Evolutionary conservation across 768 basidiomycete species (phyloP), one percentile per base, ranked within the genome.

Genomic region (Pisolithus microcarpus): DNA sequence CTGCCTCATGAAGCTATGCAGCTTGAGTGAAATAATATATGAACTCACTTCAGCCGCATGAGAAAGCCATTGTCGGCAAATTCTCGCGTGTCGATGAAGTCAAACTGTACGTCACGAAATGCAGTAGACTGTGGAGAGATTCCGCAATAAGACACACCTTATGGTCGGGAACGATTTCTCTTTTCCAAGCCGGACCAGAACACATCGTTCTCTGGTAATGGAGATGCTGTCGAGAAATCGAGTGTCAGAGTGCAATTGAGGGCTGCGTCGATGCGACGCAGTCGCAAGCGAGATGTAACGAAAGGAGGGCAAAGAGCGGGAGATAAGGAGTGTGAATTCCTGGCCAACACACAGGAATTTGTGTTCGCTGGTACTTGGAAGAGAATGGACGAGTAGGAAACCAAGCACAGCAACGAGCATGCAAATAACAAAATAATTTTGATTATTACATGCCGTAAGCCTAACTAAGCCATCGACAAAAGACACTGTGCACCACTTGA

Each of bases 111-210:
- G 43, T 26, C 8, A 13, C 8, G n/a, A 21, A 38, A 40, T 50
- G 19, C 18, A 13, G 18, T 48, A 55, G 10, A 37, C 16, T 48
- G 18, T 48, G 10, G 46, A 11, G 31, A 13, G 39, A 21, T 28
- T 42, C n/a, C 18, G 30, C 11, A 34, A 23, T 50, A 40, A 26
- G 37, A 55, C 75, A 50, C 55, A 92, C 95, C 80, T 98, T 99
- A 72, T 98, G 96, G 73, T 97, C 96, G 49, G 89, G 91, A 42
- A 97, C 93, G 60, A 88, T 80, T 76, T 97, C 96, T 64, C 93
- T 80, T 76, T 98, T 98, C 96, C 94, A 96, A 58, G 88, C 82
- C 39, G 86, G 76, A 61, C 83, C 89, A 58, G 83, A 80, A 50
- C 53, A 47, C 65, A 66, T 66, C 45, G 53, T 63, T 45, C 9